phyloP scores from a whole-genome alignment of 2,329 filamentous ascomycete genomes.

The Niveomyces coronatus region DNA sequence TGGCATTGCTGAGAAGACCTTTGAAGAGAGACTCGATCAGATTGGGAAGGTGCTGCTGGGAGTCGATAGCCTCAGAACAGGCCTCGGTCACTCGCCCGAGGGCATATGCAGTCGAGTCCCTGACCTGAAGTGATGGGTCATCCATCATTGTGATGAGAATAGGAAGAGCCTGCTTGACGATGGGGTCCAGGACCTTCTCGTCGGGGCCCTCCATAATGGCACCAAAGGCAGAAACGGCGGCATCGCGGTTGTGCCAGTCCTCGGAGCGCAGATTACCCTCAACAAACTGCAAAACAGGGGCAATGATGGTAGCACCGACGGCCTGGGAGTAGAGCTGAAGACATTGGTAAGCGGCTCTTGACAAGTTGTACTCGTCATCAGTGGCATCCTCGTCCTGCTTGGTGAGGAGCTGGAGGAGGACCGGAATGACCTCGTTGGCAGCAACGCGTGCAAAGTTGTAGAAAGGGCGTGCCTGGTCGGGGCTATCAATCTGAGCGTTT shows the following conservation, averaged over 20 bases:
- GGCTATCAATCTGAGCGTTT: constrained; percentile 66
- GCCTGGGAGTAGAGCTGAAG: constrained; percentile 91
- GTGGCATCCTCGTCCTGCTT: constrained; percentile 96
- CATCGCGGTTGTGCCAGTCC: constrained; percentile 92
- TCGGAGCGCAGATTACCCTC: constrained; percentile 82
- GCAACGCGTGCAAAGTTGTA: constrained; percentile 95
- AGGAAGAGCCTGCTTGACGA: constrained; percentile 90
- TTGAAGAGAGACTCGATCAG: constrained; percentile 84
- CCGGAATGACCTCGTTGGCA: constrained; percentile 86
- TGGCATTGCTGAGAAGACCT: constrained; percentile 79
- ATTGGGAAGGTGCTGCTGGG: constrained; percentile 67
- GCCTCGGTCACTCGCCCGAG: constrained; percentile 93
- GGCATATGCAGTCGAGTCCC: constrained; percentile 92
- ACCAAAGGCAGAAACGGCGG: constrained; percentile 92
- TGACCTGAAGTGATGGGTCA: constrained; percentile 78
- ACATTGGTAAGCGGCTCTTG: constrained; percentile 91
- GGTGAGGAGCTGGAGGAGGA: constrained; percentile 77
- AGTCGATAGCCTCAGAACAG: constrained; percentile 85
- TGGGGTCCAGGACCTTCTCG: constrained; percentile 79
- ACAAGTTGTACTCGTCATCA: constrained; percentile 96
- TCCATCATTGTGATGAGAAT: constrained; percentile 90
- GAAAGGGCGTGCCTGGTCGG: constrained; percentile 78
- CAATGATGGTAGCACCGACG: constrained; percentile 73
- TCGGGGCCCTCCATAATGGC: constrained; percentile 99
- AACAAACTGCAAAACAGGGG: constrained; percentile 80